These are phyloP conservation scores for Dipteronia sinensis DNA, from an alignment of 345 rosid species.

Conservation along the genomic window DNA sequence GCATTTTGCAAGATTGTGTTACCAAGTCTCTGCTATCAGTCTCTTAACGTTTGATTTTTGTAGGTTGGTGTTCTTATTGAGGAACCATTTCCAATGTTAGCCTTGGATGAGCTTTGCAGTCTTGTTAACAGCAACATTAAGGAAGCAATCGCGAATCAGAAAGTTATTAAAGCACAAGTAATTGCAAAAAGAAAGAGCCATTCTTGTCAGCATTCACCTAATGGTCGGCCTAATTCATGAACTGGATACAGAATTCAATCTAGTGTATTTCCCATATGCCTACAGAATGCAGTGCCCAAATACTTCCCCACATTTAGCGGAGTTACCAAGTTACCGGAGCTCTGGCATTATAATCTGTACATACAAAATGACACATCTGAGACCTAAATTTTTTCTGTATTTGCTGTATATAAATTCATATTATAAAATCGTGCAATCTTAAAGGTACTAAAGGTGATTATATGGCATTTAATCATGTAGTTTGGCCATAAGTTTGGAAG, in stretches of 20 bases:
- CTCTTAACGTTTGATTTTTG: constrained; percentile 8
- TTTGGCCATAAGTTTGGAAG: neutral
- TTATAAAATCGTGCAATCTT: neutral
- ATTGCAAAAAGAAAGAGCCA: constrained; percentile 44
- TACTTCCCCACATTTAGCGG: neutral
- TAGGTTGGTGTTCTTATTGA: constrained; percentile 98
- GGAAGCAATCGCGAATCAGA: constrained; percentile 63
- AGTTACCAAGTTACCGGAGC: neutral
- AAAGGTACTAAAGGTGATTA: neutral
- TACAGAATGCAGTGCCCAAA: neutral
- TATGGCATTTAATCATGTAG: neutral
- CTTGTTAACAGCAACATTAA: constrained; percentile 48
- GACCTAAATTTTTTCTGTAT: neutral
- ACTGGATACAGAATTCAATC: neutral
- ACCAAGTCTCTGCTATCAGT: neutral
- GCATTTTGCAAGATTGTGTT: neutral
- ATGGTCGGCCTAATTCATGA: constrained; percentile 67
- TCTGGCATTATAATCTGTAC: neutral
- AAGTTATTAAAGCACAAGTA: constrained; percentile 50
- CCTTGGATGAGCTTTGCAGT: constrained; percentile 78
- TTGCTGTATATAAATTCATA: neutral
- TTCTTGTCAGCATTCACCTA: constrained; percentile 52
- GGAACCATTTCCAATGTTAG: constrained; percentile 95
- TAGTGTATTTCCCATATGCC: too few relatives aligned
- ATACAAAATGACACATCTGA: neutral